Base-by-base conservation (phyloP, 1,139 yeast genomes). In the Meyerozyma smithsonii region DNA sequence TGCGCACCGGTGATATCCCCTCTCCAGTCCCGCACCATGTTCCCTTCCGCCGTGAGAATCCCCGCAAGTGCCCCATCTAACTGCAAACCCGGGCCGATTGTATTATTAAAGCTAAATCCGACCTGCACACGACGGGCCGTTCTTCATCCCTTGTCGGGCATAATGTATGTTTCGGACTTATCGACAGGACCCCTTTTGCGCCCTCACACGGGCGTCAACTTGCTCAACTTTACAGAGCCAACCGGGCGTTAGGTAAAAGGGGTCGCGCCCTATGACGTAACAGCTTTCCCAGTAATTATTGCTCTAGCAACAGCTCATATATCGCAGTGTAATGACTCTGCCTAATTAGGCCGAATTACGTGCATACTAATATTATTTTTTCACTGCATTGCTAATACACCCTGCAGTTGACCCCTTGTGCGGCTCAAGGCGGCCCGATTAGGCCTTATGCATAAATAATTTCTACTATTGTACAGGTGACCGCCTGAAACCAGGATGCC, bases 381-480 rank as follows among this genome's bases (percentile, higher is more conserved):
- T 8, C 10, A 23, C 11, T 3, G 18, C 17, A 7, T 14, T 5
- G n/a, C n/a, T 12, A 26, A n/a, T 26, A 3, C 11, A n/a, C 34
- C 34, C 34, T 30, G 34, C 32, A 28, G 32, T 16, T 30, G 34
- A 17, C 34, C 21, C 34, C 34, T 30, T 30, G 21, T 30, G 34
- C 34, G 34, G 34, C 34, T 30, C 16, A 17, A 4, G 12, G 15
- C 15, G 18, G 19, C 34, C 34, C 16, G 16, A 30, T 17, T 30
- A 30, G 34, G 34, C 34, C 21, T n/a, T 21, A 30, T 30, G 21
- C 34, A 30, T 30, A 10, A 12, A 26, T n/a, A 26, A 6, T 26
- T 26, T 5, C 8, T 2, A 5, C 30, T 2, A 26, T 26, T 26
- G 30, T 26, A 7, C 30, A 26, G 30, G 30, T 15, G 12, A 8